A percentile compares a stretch with the other conserved stretches of the same genome.
Conservation (phyloP, 2,329 filamentous ascomycete genomes). For the Botryotinia narcissicola region DNA sequence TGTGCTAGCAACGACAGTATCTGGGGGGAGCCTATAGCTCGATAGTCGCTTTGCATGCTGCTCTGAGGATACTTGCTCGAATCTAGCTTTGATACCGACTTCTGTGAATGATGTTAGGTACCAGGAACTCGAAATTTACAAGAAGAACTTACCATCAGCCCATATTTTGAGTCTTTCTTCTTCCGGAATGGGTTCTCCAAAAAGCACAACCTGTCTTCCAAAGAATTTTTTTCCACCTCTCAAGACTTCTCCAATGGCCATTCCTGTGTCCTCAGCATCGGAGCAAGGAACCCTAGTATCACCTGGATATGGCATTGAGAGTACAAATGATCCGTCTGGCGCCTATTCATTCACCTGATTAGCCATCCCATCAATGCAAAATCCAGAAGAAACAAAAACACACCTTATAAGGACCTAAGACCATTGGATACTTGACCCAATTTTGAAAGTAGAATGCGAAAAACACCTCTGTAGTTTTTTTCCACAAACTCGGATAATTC, state of each 20-base stretch:
- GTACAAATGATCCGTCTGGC: background rate
- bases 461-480: slow-evolving; percentile 6
- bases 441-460: slow-evolving; percentile 13
- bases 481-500: slow-evolving; percentile 7
- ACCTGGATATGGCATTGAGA: slow-evolving; percentile 1
- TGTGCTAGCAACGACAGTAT: background rate
- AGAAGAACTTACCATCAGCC: background rate
- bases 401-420: slow-evolving; percentile 1
- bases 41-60: background rate
- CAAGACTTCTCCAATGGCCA: slow-evolving; percentile 12
- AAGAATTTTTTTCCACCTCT: background rate
- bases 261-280: background rate
- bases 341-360: background rate
- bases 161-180: background rate
- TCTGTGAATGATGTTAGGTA: background rate
- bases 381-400: background rate
- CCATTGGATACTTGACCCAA: slow-evolving; percentile 9
- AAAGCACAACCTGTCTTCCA: slow-evolving; percentile 1
- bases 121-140: background rate
- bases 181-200: background rate
- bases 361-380: background rate
- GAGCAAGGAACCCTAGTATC: background rate
- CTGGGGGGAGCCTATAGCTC: background rate
- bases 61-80: background rate
- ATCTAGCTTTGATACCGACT: background rate